Percentiles rank a stretch among this genome's conserved stretches.
Conservation (phyloP, 2,329 filamentous ascomycete species). For the Monosporascus sp. region DNA sequence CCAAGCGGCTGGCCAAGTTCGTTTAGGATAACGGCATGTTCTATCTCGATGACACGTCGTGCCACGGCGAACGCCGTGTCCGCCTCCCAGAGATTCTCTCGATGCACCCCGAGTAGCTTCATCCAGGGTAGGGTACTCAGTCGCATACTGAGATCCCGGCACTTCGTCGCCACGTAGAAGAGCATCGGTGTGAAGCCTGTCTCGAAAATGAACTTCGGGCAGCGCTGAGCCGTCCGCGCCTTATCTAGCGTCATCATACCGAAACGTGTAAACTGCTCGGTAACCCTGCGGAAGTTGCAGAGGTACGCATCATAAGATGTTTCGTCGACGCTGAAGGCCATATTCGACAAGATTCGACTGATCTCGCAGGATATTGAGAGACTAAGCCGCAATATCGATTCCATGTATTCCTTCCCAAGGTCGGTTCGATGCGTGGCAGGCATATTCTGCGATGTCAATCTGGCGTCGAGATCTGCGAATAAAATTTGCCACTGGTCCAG, state of each 20-base stretch:
- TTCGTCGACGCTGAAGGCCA: conserved; percentile 25
- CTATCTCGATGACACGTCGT: conserved; percentile 30
- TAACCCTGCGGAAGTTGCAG: conserved; percentile 24
- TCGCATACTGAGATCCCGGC: conserved; percentile 30
- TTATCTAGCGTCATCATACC: conserved; percentile 2
- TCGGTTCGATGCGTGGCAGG: conserved; percentile 3
- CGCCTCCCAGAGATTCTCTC: conserved; percentile 34
- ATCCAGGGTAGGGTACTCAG: conserved; percentile 28
- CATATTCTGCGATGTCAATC: neutral
- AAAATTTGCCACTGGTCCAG: conserved; percentile 24
- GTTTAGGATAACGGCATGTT: conserved; percentile 28
- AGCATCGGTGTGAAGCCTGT: conserved; percentile 33
- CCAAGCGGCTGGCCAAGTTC: conserved; percentile 10
- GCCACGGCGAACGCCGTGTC: conserved; percentile 25
- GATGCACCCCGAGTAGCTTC: conserved; percentile 19
- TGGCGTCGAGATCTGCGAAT: conserved; percentile 16
- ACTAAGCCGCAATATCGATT: neutral
- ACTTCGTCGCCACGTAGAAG: conserved; percentile 32
- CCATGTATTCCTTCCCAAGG: neutral
- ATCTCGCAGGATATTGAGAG: conserved; percentile 28
- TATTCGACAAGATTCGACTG: conserved; percentile 27
- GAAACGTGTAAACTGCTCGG: conserved; percentile 18
- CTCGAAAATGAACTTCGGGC: conserved; percentile 33
- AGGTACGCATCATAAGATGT: conserved; percentile 28
- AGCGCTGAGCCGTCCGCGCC: neutral